These are phyloP conservation scores for Byssochlamys sp. DNA, from an alignment of 2,329 filamentous ascomycete species.

Conservation along the genomic window DNA sequence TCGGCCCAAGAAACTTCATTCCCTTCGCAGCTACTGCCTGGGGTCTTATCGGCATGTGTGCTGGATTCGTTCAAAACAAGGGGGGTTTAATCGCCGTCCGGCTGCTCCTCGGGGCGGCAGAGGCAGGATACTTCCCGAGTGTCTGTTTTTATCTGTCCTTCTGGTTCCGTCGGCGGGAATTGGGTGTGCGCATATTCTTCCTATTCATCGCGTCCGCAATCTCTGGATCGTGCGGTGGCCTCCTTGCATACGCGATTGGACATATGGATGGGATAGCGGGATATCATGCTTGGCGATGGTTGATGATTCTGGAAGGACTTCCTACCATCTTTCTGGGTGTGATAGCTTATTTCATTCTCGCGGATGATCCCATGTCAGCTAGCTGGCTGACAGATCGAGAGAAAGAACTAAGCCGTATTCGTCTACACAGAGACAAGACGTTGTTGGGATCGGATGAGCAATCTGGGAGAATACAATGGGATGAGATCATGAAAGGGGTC, in stretches of 20 bases:
- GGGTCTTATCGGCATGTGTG: not conserved
- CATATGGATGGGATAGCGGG: slow-evolving; percentile 1
- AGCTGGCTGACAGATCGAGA: slow-evolving; percentile 21
- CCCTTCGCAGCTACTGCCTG: not conserved
- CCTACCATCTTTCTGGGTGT: slow-evolving; percentile 4
- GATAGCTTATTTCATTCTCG: slow-evolving; percentile 25
- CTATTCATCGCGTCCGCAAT: slow-evolving; percentile 18
- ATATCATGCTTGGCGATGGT: slow-evolving; percentile 2
- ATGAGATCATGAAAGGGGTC: slow-evolving; percentile 7
- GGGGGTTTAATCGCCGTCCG: slow-evolving; percentile 6
- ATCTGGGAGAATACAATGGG: slow-evolving; percentile 3
- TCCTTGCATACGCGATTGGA: slow-evolving; percentile 1
- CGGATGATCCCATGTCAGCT: slow-evolving; percentile 21
- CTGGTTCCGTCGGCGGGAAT: slow-evolving; percentile 28
- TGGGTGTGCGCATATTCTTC: slow-evolving; percentile 21
- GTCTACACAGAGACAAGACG: not conserved
- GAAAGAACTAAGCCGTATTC: slow-evolving; percentile 4
- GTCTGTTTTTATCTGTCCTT: slow-evolving; percentile 26
- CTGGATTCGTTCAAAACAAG: not conserved
- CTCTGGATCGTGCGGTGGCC: slow-evolving; percentile 1
- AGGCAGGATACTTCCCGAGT: slow-evolving; percentile 13
- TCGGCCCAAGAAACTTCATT: not conserved
- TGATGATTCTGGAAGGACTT: slow-evolving; percentile 21
- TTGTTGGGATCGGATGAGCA: not conserved
- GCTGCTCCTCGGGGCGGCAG: slow-evolving; percentile 9